Percentiles rank a stretch among this genome's conserved stretches.
Conservation (phyloP, 139 green algal species). For the Deuterostichococcus epilithicus region DNA sequence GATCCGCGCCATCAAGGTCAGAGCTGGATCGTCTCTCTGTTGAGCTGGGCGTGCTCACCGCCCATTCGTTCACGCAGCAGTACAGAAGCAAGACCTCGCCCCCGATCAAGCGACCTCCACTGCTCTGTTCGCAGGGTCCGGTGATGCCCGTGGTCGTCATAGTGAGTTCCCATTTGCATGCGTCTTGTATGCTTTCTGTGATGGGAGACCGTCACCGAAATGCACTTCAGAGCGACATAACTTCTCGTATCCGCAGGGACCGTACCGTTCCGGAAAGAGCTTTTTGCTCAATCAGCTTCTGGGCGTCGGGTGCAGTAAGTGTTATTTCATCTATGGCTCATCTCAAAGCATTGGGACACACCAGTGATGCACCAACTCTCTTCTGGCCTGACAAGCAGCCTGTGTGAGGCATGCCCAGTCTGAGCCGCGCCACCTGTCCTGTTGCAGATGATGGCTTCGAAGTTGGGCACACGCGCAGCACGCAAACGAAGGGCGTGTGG, state of each 20-base stretch:
- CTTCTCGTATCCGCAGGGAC: too few relatives aligned
- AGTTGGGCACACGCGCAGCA: conserved; percentile 79
- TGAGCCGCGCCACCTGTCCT: too few relatives aligned
- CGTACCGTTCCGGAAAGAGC: conserved; percentile 83
- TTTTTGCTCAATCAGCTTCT: conserved; percentile 94
- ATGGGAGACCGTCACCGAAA: neutral
- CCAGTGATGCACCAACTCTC: too few relatives aligned
- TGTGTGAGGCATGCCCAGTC: neutral
- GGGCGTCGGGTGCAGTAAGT: conserved; percentile 71
- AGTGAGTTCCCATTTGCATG: neutral
- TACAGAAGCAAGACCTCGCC: neutral
- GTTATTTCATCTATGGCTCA: neutral
- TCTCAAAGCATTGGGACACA: too few relatives aligned
- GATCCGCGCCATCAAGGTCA: conserved; percentile 43
- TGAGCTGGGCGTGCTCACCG: neutral
- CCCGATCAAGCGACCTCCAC: neutral
- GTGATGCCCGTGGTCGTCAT: conserved; percentile 82
- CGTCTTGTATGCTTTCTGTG: too few relatives aligned
- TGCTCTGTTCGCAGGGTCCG: conserved; percentile 13
- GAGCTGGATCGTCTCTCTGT: neutral
- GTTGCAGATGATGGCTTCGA: conserved; percentile 85
- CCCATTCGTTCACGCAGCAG: neutral
- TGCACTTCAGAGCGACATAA: neutral
- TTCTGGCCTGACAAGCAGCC: too few relatives aligned
- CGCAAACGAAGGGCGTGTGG: conserved; percentile 93